phyloP scores from a whole-genome alignment of 768 basidiomycete genomes.

The Agrocybe praecox region DNA sequence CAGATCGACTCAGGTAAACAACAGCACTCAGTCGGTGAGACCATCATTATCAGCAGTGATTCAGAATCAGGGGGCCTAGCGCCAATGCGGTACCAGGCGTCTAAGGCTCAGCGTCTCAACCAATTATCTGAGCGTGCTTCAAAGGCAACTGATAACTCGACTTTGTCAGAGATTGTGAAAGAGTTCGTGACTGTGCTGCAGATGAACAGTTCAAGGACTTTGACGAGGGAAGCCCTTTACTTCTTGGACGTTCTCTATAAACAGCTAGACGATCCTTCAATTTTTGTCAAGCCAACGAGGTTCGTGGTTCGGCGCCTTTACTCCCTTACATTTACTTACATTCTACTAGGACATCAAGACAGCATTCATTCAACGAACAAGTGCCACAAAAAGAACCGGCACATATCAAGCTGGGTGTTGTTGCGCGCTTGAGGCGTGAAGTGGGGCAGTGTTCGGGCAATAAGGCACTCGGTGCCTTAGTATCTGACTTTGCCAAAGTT shows the following conservation, averaged over 20 bases:
- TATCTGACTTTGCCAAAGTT: conserved; percentile 69
- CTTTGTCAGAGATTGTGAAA: conserved; percentile 53
- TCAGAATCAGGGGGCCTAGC: conserved; percentile 33
- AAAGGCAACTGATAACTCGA: conserved; percentile 53
- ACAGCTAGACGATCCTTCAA: conserved; percentile 70
- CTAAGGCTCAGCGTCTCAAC: conserved; percentile 58
- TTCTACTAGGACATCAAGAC: conserved; percentile 32
- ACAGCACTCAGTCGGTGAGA: conserved; percentile 21
- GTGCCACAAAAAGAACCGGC: conserved; percentile 45
- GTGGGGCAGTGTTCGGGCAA: conserved; percentile 54
- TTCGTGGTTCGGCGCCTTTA: conserved; percentile 25
- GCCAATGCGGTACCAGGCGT: conserved; percentile 18
- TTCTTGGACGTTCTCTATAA: conserved; percentile 73
- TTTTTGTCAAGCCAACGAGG: conserved; percentile 58
- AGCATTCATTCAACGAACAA: conserved; percentile 42
- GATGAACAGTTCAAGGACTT: conserved; percentile 62
- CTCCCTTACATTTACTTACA: neutral
- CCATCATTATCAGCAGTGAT: conserved; percentile 51
- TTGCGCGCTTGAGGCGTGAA: conserved; percentile 58
- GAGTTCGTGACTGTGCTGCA: conserved; percentile 68
- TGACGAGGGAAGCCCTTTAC: conserved; percentile 71
- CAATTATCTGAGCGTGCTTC: conserved; percentile 45
- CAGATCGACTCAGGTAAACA: conserved; percentile 22
- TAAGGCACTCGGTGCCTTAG: conserved; percentile 60
- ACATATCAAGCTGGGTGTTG: conserved; percentile 59